Evolutionary conservation across 2,329 filamentous ascomycete species (phyloP), one percentile per base, ranked within the genome.

Genomic region (Phialophora verrucosa): DNA sequence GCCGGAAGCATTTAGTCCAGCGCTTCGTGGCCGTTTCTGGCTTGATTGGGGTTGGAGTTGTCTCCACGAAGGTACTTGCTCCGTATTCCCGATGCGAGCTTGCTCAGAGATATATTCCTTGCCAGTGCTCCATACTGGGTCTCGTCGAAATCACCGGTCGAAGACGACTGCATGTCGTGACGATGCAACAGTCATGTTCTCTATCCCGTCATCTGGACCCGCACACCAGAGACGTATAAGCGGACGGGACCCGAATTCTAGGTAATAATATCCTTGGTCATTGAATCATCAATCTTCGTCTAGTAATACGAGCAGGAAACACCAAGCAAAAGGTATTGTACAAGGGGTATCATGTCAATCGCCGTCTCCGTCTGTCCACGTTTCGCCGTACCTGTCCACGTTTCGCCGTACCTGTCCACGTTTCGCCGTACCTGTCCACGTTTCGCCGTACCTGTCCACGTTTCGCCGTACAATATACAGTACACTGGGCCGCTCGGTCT

Each of bases 281-380:
- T 53, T 29, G 12, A 38, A 38, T 61, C 49, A 12, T 54, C 59
- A 61, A 54, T 42, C 23, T 50, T 59, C 42, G 27, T 59, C 42
- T 59, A 59, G 20, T 8, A 14, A 8, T 11, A 32, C 42, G 2
- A 10, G 35, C n/a, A 25, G 11, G 38, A 47, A 62, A 54, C 31
- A 31, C 27, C 56, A 59, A 11, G 25, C 3, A 4, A 27, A 29
- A 27, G 10, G 20, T 51, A 55, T 62, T 32, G 54, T 64, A 67
- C 65, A 67, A 61, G 65, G 49, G 65, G 49, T 67, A 67, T 67
- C 62, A 57, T 38, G n/a, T 59, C 47, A 56, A 50, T 53, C 38
- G 42, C 55, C 6, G 7, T n/a, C 38, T 44, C 17, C 4, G 6
- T n/a, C 38, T 17, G 1, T 42, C 38, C n/a, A 6, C 2, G 5